Evolutionary conservation across 345 rosid genomes (phyloP).

Genomic region (Barbarea vulgaris): DNA sequence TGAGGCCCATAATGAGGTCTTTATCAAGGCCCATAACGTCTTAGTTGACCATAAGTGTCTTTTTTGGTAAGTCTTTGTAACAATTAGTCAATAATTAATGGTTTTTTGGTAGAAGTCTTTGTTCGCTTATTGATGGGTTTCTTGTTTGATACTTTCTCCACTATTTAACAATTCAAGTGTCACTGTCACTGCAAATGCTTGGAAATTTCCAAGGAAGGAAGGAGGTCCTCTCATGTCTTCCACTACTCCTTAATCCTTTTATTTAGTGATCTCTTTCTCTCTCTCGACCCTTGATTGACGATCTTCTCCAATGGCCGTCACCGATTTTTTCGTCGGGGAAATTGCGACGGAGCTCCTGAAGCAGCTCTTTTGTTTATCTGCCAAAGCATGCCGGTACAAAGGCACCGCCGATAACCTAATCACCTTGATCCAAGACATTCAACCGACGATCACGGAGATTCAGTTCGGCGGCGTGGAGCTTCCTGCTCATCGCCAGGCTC

Average conservation of each 20-base stretch:
- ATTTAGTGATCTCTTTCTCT: background rate
- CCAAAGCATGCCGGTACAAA: slow-evolving; percentile 51
- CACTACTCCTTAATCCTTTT: background rate
- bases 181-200: slow-evolving; percentile 9
- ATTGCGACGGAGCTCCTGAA: slow-evolving; percentile 65
- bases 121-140: too few species aligned
- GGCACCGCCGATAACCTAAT: slow-evolving; percentile 49
- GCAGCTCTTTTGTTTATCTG: slow-evolving; percentile 41
- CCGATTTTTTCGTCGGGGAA: slow-evolving; percentile 74
- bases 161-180: background rate
- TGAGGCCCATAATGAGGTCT: too few species aligned
- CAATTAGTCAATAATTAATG: too few species aligned
- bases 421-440: slow-evolving; percentile 36
- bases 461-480: slow-evolving; percentile 84
- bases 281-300: background rate
- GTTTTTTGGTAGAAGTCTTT: too few species aligned
- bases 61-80: too few species aligned
- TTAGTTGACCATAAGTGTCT: too few species aligned
- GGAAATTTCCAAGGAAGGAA: background rate
- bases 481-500: slow-evolving; percentile 61
- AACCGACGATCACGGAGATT: slow-evolving; percentile 63
- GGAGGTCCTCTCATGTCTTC: too few species aligned
- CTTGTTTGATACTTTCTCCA: background rate
- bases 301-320: slow-evolving; percentile 47
- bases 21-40: too few species aligned